Conservation (phyloP, 805 yeast genomes). For the Candida easanensis region DNA sequence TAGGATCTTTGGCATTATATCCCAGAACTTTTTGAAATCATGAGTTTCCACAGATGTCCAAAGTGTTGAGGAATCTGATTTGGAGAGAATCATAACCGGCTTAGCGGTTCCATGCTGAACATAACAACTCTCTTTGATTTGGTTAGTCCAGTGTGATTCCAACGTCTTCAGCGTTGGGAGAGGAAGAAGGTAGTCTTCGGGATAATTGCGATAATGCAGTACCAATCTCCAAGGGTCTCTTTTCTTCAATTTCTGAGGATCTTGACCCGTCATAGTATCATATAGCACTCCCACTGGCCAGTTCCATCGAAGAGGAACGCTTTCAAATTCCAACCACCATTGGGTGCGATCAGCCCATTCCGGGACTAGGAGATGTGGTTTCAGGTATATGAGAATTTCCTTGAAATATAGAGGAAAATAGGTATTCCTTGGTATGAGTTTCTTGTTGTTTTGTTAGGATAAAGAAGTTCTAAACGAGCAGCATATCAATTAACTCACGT, state of each 20-base stretch:
- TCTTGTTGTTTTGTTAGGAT: constrained; percentile 7
- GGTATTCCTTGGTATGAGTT: constrained; percentile 40
- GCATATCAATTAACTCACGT: constrained; percentile 1
- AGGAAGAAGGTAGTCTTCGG: constrained; percentile 44
- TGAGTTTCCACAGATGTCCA: constrained; percentile 50
- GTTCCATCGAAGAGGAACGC: constrained; percentile 66
- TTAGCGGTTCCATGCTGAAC: constrained; percentile 76
- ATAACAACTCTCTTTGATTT: constrained; percentile 77
- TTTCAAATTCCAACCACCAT: constrained; percentile 70
- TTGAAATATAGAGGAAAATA: constrained; percentile 48
- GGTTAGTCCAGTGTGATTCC: constrained; percentile 65
- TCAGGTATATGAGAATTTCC: constrained; percentile 37
- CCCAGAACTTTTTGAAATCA: constrained; percentile 29
- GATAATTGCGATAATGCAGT: constrained; percentile 41
- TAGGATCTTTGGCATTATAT: constrained; percentile 23
- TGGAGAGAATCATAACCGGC: constrained; percentile 73
- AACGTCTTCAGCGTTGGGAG: constrained; percentile 30
- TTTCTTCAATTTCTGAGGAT: constrained; percentile 26
- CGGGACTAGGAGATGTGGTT: constrained; percentile 30
- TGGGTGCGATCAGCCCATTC: constrained; percentile 23
- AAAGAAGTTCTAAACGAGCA: neutral
- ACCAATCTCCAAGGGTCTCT: constrained; percentile 43
- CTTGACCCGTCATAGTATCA: constrained; percentile 48
- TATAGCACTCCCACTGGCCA: constrained; percentile 68
- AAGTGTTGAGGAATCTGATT: constrained; percentile 51